Conservation (phyloP, 2,329 filamentous ascomycete species). For the Colletotrichum coccodes region DNA sequence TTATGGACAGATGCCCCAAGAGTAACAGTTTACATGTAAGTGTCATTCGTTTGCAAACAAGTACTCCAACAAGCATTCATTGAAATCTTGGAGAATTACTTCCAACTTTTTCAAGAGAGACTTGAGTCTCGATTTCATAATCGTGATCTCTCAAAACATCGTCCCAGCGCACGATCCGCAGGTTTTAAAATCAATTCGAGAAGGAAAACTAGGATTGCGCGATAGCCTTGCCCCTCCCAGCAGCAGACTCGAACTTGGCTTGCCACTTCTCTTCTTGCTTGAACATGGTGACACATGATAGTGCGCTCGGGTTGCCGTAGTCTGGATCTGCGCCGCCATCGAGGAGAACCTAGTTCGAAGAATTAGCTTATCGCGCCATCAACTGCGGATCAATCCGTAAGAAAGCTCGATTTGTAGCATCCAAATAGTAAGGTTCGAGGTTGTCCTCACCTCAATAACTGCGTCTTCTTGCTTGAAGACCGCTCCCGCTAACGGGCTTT, state of each 20-base stretch:
- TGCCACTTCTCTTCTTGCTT: slow-evolving; percentile 63
- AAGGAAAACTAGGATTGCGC: neutral
- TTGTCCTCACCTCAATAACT: slow-evolving; percentile 63
- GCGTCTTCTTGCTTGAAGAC: slow-evolving; percentile 77
- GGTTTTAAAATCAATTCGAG: neutral
- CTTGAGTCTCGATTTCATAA: too few species aligned
- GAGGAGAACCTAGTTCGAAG: slow-evolving; percentile 51
- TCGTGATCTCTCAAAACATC: too few species aligned
- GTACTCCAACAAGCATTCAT: too few species aligned
- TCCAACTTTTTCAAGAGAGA: too few species aligned
- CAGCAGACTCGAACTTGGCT: slow-evolving; percentile 58
- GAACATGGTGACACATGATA: slow-evolving; percentile 61
- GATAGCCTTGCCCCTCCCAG: slow-evolving; percentile 56
- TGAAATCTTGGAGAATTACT: too few species aligned
- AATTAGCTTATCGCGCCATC: neutral
- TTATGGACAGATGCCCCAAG: neutral
- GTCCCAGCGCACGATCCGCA: too few species aligned
- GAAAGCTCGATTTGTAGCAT: neutral
- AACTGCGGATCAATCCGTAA: neutral
- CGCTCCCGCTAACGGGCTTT: slow-evolving; percentile 76
- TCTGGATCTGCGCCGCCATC: slow-evolving; percentile 66
- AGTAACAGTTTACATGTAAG: too few species aligned
- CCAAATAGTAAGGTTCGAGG: neutral
- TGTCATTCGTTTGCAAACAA: too few species aligned
- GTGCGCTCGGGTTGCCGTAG: slow-evolving; percentile 59